Evolutionary conservation across 148 eudicot genomes (phyloP).

Genomic region (Euryodendron excelsum): DNA sequence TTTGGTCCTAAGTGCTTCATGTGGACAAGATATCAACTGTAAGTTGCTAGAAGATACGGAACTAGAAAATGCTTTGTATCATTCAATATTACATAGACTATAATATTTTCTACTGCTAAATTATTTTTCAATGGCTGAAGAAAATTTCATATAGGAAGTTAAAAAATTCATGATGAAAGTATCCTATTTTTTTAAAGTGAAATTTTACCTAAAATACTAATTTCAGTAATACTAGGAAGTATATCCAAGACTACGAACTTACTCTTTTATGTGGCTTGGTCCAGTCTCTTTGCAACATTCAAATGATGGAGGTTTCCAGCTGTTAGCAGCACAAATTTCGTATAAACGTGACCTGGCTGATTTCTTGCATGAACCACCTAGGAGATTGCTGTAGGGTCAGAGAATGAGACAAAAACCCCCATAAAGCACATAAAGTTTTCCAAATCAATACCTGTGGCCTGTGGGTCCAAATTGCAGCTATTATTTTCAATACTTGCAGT

Average conservation of each 20-base stretch:
- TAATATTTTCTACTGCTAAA: not conserved
- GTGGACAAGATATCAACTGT: not conserved
- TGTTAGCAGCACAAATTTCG: constrained; percentile 70
- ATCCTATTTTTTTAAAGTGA: not conserved
- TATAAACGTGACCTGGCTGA: constrained; percentile 56
- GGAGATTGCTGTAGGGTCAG: too few relatives aligned
- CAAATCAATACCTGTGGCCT: too few relatives aligned
- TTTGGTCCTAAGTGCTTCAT: not conserved
- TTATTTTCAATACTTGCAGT: constrained; percentile 14
- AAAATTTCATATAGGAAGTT: not conserved
- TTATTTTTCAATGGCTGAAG: not conserved
- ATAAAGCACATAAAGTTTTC: too few relatives aligned
- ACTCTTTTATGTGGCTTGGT: constrained; percentile 75
- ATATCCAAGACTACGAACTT: constrained; percentile 29
- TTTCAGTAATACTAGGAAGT: not conserved
- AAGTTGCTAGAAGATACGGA: not conserved
- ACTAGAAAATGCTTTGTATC: too few relatives aligned
- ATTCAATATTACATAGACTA: too few relatives aligned
- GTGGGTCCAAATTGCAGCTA: too few relatives aligned
- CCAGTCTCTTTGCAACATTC: constrained; percentile 77
- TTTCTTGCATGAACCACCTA: constrained; percentile 37
- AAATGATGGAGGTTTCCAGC: constrained; percentile 70
- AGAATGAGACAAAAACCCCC: too few relatives aligned
- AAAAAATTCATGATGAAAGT: not conserved
- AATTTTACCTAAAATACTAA: not conserved